Conservation (phyloP, 106 monocot species). For the Acorus gramineus region DNA sequence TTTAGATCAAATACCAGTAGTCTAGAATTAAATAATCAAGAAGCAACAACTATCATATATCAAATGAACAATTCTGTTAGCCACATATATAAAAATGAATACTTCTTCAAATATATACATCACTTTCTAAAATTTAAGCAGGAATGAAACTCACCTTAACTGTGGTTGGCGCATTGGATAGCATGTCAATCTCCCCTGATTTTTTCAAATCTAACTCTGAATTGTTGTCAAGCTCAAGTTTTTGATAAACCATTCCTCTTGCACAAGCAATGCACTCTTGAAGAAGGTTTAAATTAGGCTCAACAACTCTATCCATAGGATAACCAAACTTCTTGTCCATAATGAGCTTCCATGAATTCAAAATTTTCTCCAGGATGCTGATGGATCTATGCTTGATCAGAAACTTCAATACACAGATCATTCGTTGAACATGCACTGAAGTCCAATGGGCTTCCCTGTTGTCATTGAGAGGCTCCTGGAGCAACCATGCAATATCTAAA, state of each 20-base stretch:
- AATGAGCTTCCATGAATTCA: conserved; percentile 22
- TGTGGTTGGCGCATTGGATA: not conserved
- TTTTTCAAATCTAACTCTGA: conserved; percentile 8
- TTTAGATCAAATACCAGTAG: too few species aligned
- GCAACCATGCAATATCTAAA: conserved; percentile 81
- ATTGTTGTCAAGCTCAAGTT: conserved; percentile 1
- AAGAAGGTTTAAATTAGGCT: conserved; percentile 26
- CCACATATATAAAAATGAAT: too few species aligned
- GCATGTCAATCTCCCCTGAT: not conserved
- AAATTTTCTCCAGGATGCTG: conserved; percentile 31
- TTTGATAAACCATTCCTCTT: conserved; percentile 22
- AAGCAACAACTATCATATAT: too few species aligned
- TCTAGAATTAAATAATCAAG: too few species aligned
- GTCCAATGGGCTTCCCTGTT: conserved; percentile 13
- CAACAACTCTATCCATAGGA: conserved; percentile 7
- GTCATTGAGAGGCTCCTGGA: conserved; percentile 25
- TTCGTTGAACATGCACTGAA: conserved; percentile 45
- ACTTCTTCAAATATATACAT: too few species aligned
- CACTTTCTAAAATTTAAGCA: not conserved
- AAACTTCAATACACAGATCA: conserved; percentile 35
- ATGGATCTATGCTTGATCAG: conserved; percentile 32
- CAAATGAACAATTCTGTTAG: too few species aligned
- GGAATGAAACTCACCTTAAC: not conserved
- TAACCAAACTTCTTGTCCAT: conserved; percentile 7
- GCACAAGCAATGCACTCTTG: conserved; percentile 28